phyloP scores from a whole-genome alignment of 2,329 filamentous ascomycete species.

The Cladosporium sp. region DNA sequence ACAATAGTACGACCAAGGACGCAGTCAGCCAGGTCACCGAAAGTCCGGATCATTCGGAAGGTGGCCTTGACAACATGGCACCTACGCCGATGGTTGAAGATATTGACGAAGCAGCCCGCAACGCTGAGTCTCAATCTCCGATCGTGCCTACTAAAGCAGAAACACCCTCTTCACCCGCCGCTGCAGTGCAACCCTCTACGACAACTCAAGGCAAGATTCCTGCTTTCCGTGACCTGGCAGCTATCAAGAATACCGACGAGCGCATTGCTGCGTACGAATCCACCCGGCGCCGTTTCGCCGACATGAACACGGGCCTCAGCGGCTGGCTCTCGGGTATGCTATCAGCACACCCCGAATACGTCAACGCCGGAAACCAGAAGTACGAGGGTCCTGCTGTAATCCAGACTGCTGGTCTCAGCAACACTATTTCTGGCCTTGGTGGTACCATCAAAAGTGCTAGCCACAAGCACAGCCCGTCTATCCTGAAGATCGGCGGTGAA shows the following conservation, averaged over 20 bases:
- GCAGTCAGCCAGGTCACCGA: conserved; percentile 20
- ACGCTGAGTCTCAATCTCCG: neutral
- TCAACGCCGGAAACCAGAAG: conserved; percentile 38
- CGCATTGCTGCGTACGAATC: conserved; percentile 71
- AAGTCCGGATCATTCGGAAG: conserved; percentile 17
- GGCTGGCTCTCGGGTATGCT: conserved; percentile 53
- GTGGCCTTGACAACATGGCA: conserved; percentile 16
- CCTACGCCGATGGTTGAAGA: conserved; percentile 23
- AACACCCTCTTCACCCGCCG: neutral
- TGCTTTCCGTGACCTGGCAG: conserved; percentile 73
- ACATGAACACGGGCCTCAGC: conserved; percentile 69
- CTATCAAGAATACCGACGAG: conserved; percentile 60
- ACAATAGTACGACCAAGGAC: neutral
- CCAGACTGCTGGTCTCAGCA: neutral
- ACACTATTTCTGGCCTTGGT: conserved; percentile 1
- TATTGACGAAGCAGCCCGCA: neutral
- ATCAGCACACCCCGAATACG: conserved; percentile 51
- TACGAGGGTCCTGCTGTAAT: conserved; percentile 25
- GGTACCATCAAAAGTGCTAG: conserved; percentile 19
- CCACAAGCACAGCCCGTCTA: conserved; percentile 21
- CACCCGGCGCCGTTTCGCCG: conserved; percentile 65
- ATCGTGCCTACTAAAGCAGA: neutral
- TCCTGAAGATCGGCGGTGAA: conserved; percentile 14
- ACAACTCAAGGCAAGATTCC: conserved; percentile 41
- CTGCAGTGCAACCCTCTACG: neutral